These are phyloP conservation scores for Thermothielavioides terrestris DNA, from an alignment of 495 filamentous ascomycete genomes.

Conservation along the genomic window DNA sequence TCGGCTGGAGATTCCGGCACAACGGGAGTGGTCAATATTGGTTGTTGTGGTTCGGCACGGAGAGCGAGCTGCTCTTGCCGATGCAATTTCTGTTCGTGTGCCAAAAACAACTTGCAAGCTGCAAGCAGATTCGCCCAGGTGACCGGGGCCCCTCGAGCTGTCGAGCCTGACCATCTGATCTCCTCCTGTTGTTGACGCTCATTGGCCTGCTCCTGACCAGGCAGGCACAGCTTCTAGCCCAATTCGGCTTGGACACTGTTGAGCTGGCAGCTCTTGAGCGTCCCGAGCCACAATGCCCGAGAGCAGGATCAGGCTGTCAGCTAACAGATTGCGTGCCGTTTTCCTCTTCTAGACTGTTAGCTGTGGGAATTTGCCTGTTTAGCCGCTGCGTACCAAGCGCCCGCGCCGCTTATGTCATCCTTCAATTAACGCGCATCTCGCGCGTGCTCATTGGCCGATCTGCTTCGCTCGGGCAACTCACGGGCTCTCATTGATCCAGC, in stretches of 20 bases:
- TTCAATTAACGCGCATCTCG: not conserved
- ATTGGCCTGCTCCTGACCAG: constrained; percentile 18
- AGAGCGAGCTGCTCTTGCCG: too few relatives aligned
- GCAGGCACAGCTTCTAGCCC: constrained; percentile 19
- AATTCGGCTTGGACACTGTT: constrained; percentile 14
- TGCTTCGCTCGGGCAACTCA: not conserved
- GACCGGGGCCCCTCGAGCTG: not conserved
- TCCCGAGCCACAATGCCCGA: not conserved
- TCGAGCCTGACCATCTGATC: constrained; percentile 5
- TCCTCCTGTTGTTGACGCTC: not conserved
- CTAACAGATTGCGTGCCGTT: not conserved
- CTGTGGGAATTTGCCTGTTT: not conserved
- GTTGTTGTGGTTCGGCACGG: too few relatives aligned
- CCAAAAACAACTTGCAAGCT: not conserved
- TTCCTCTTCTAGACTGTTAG: not conserved
- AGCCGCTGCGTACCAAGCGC: not conserved
- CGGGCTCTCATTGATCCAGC: not conserved
- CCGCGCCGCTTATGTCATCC: constrained; percentile 19
- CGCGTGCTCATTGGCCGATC: constrained; percentile 16
- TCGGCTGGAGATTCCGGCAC: too few relatives aligned
- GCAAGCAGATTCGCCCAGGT: constrained; percentile 2
- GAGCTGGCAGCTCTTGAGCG: constrained; percentile 14
- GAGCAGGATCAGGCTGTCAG: not conserved
- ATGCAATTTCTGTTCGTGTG: too few relatives aligned
- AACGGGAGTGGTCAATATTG: too few relatives aligned